Evolutionary conservation across 495 filamentous ascomycete species (phyloP), one percentile per base, ranked within the genome.

Genomic region (Bryoglossum gracile): DNA sequence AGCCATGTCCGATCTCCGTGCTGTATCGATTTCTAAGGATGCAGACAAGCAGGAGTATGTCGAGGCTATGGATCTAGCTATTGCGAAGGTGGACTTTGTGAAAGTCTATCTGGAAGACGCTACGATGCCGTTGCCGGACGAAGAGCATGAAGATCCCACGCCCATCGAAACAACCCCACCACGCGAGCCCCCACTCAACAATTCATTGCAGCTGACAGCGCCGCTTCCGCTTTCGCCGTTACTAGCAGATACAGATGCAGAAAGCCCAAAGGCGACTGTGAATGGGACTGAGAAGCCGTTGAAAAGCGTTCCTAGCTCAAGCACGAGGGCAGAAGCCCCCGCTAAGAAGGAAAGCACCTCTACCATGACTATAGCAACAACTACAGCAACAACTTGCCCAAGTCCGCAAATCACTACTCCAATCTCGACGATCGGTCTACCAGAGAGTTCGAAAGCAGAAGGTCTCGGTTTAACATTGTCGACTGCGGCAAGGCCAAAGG

Each of bases 31-130:
- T 14, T 47, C 52, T 6, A 23, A 39, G 14, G 49, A 68, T 53
- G 63, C 54, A 45, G 67, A 53, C 56, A 74, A 58, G 43, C 65
- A 53, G 52, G 46, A 37, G 13, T 55, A 51, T 40, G 54, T 63
- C 16, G 72, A 83, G 42, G 64, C 68, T 6, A 67, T 88, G 13
- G 80, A 84, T 55, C 43, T 84, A 13, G 80, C 82, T 3, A 76
- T 89, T 39, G 77, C 81, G 11, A 86, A 80, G 61, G 70, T 89
- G 1, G 84, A 91, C 57, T 83, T 84, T 44, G 84, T 92, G 25
- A 87, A 88, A 58, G 74, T 80, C 8, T 86, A 83, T 50, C 68
- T 95, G 8, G 81, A 85, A 56, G 83, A 91, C 44, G 21, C 49
- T 35, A 56, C 32, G n/a, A 50, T 62, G 43, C 53, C 59, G 33